These are phyloP conservation scores for Scheffersomyces lignosus DNA, from an alignment of 805 yeast genomes.

Conservation along the genomic window DNA sequence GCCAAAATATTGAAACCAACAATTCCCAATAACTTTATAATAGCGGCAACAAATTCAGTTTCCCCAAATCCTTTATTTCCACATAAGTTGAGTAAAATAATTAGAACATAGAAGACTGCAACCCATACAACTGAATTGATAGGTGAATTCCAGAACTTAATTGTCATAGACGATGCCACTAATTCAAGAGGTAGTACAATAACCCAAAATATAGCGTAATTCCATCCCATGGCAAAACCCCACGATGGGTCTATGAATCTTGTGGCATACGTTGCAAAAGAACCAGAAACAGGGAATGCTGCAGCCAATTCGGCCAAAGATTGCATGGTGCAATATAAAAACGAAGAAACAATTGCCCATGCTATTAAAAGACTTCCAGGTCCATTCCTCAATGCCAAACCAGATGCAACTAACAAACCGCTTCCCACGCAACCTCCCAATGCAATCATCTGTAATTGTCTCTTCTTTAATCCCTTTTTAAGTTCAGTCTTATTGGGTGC, in stretches of 20 bases:
- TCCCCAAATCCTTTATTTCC: slow-evolving; percentile 40
- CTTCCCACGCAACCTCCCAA: slow-evolving; percentile 45
- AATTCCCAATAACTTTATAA: slow-evolving; percentile 38
- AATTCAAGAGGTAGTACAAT: slow-evolving; percentile 43
- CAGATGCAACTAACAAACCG: slow-evolving; percentile 42
- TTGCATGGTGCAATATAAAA: slow-evolving; percentile 45
- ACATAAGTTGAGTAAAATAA: slow-evolving; percentile 32
- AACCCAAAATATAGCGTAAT: slow-evolving; percentile 46
- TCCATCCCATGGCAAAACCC: slow-evolving; percentile 49
- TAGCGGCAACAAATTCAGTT: slow-evolving; percentile 35
- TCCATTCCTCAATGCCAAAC: slow-evolving; percentile 35
- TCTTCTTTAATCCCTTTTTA: slow-evolving; percentile 25
- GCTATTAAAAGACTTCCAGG: slow-evolving; percentile 35
- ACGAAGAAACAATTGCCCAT: slow-evolving; percentile 41
- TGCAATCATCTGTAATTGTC: slow-evolving; percentile 40
- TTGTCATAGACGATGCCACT: slow-evolving; percentile 42
- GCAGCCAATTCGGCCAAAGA: slow-evolving; percentile 41
- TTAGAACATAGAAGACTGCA: slow-evolving; percentile 37
- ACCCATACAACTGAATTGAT: slow-evolving; percentile 45
- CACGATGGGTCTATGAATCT: slow-evolving; percentile 44
- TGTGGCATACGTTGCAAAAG: slow-evolving; percentile 41
- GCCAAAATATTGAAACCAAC: slow-evolving; percentile 43
- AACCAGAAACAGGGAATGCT: slow-evolving; percentile 39
- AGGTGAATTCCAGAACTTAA: slow-evolving; percentile 38
- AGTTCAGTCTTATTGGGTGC: slow-evolving; percentile 11